Evolutionary conservation across 768 basidiomycete species (phyloP).

Genomic region (Hydnomerulius pinastri): DNA sequence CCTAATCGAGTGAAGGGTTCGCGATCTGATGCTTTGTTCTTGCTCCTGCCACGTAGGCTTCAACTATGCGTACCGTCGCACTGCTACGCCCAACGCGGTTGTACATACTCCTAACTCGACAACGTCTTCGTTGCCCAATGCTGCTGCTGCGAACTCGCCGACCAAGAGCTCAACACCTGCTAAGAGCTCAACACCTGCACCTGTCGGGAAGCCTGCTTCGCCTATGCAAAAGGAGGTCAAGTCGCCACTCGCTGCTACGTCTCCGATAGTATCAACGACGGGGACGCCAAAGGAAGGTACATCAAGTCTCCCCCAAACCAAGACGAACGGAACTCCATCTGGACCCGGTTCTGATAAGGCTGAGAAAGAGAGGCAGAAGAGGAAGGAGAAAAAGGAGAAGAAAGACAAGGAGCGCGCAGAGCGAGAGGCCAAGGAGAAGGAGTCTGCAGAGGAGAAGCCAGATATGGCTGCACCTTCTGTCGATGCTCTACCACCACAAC

Average conservation of each 20-base stretch:
- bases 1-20: background rate
- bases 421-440: slow-evolving; percentile 40
- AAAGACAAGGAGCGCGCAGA: slow-evolving; percentile 56
- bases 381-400: slow-evolving; percentile 63
- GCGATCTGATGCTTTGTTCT: slow-evolving; percentile 14
- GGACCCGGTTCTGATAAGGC: slow-evolving; percentile 45
- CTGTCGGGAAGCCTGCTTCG: slow-evolving; percentile 39
- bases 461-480: slow-evolving; percentile 29
- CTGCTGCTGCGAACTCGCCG: slow-evolving; percentile 34
- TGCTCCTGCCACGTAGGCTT: slow-evolving; percentile 59
- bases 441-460: slow-evolving; percentile 36
- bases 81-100: slow-evolving; percentile 53
- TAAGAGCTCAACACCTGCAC: slow-evolving; percentile 34
- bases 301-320: slow-evolving; percentile 33
- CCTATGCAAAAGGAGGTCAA: slow-evolving; percentile 34
- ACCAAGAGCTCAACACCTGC: slow-evolving; percentile 35
- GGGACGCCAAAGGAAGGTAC: slow-evolving; percentile 38
- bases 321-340: slow-evolving; percentile 34
- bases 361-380: slow-evolving; percentile 59
- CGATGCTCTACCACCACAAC: slow-evolving; percentile 21
- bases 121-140: slow-evolving; percentile 50
- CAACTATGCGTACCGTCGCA: slow-evolving; percentile 92
- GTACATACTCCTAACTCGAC: slow-evolving; percentile 61
- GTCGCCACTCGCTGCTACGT: slow-evolving; percentile 35
- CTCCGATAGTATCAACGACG: slow-evolving; percentile 32